phyloP scores from a whole-genome alignment of 768 basidiomycete species.

The Royoungia palumana region DNA sequence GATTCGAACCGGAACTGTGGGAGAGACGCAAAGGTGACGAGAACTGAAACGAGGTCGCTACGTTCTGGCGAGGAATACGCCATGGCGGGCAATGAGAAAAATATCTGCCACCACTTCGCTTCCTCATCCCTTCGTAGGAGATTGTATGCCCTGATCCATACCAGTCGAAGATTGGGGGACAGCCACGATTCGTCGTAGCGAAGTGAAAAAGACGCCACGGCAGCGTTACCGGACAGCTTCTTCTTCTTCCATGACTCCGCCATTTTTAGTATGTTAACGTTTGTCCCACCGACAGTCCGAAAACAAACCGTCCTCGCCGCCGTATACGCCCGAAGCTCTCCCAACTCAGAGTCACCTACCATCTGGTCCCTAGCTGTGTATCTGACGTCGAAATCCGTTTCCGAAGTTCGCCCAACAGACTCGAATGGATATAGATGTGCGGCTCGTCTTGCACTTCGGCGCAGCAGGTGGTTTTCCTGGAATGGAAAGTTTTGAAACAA shows the following conservation, averaged over 20 bases:
- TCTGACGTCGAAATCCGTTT: background rate
- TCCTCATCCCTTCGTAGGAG: conserved; percentile 15
- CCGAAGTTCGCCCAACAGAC: background rate
- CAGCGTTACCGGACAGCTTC: background rate
- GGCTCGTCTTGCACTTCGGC: conserved; percentile 13
- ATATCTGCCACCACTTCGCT: conserved; percentile 17
- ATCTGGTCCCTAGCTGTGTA: conserved; percentile 14
- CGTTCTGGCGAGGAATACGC: conserved; percentile 21
- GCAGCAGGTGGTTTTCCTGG: conserved; percentile 8
- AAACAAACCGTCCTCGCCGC: conserved; percentile 9
- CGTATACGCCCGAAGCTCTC: conserved; percentile 17
- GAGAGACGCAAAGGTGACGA: conserved; percentile 32
- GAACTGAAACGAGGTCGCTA: conserved; percentile 19
- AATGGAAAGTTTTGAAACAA: conserved; percentile 7
- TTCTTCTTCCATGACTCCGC: conserved; percentile 6
- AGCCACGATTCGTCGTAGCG: conserved; percentile 32
- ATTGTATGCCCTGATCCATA: conserved; percentile 32
- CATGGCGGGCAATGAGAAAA: conserved; percentile 34
- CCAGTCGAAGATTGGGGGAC: conserved; percentile 7
- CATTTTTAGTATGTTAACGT: conserved; percentile 2
- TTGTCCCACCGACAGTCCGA: background rate
- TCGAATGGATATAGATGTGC: conserved; percentile 14
- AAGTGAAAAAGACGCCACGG: conserved; percentile 13
- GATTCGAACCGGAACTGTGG: conserved; percentile 3
- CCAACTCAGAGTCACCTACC: background rate